A percentile compares a stretch with the other conserved stretches of the same genome.
phyloP scores from a whole-genome alignment of 2,329 filamentous ascomycete genomes.

The Colletotrichum lentis region DNA sequence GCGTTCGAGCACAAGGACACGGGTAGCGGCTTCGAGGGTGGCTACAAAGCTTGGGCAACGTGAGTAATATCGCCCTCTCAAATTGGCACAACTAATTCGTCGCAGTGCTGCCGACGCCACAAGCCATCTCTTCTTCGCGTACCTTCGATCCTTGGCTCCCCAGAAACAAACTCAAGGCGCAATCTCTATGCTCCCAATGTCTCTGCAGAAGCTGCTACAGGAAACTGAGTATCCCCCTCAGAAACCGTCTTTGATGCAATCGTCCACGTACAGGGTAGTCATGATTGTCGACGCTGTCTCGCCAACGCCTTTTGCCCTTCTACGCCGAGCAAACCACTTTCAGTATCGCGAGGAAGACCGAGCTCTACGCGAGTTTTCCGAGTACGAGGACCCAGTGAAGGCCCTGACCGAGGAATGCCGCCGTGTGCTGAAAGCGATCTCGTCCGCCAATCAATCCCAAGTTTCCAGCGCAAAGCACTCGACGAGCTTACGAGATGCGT shows the following conservation, averaged over 20 bases:
- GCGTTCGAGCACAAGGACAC: conserved; percentile 91
- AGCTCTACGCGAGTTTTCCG: conserved; percentile 84
- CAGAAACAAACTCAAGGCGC: conserved; percentile 76
- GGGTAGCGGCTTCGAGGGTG: conserved; percentile 91
- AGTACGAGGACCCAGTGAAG: conserved; percentile 86
- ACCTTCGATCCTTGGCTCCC: conserved; percentile 88
- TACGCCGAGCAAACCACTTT: conserved; percentile 92
- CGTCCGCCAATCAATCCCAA: conserved; percentile 85
- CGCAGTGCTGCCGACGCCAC: conserved; percentile 89
- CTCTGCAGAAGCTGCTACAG: conserved; percentile 86
- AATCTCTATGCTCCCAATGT: conserved; percentile 87
- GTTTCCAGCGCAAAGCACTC: conserved; percentile 75
- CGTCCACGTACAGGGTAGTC: conserved; percentile 84
- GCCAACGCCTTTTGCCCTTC: conserved; percentile 88
- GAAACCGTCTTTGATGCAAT: conserved; percentile 77
- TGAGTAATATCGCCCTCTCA: conserved; percentile 52
- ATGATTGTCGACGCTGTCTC: conserved; percentile 98
- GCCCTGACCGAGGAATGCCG: conserved; percentile 94
- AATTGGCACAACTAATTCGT: conserved; percentile 44
- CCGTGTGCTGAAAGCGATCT: conserved; percentile 87
- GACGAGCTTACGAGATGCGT: conserved; percentile 80
- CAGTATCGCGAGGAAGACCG: conserved; percentile 90
- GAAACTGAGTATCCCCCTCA: conserved; percentile 95
- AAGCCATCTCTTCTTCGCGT: conserved; percentile 97
- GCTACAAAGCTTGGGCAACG: conserved; percentile 88